Base-by-base conservation (phyloP, 2,329 filamentous ascomycete species). In the Aureobasidium leucospermi region DNA sequence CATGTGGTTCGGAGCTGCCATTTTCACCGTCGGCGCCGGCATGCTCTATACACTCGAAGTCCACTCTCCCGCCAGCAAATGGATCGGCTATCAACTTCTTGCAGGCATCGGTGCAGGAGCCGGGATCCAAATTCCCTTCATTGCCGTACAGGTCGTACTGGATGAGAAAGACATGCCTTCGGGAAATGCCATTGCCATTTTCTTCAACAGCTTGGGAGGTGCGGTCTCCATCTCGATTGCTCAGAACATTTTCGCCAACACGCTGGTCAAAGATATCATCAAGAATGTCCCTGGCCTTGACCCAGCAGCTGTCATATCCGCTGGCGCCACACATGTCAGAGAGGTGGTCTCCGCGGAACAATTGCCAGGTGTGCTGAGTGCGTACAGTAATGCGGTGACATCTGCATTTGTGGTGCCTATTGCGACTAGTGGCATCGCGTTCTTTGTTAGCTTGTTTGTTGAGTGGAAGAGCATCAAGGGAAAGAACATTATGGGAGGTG, bases 381-480 rank as follows among this genome's bases (percentile, higher is more conserved):
- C 85, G 0, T 90, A 90, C 73, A 89, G 88, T 67, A 68, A 75
- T 23, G 77, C 85, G 0, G 70, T 90, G 39, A 78, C 78, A 1
- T 72, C 78, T 60, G 79, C 80, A 0, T 89, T 87, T 67, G 79
- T 82, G 61, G 80, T 88, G 9, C 79, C 78, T 1, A 73, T 86
- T 8, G 79, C 80, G 1, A 73, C 85, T 65, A 76, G 78, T 0
- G 75, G 75, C 7, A 59, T 85, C 9, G 79, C 77, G 4, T 75
- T 87, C 13, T 39, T 86, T 6, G 85, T 82, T 1, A 76, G 79
- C 0, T 65, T 78, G 1, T 73, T 75, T 6, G 79, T 88, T 65
- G 81, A 88, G 73, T 88, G 85, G 85, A 81, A 77, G 74, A 82
- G 78, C 60, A 77, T 84, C 23, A 84, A 82, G 67, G 80, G 80